Base-by-base conservation (phyloP, 148 eudicot genomes). In the Vaccinium myrtillus region DNA sequence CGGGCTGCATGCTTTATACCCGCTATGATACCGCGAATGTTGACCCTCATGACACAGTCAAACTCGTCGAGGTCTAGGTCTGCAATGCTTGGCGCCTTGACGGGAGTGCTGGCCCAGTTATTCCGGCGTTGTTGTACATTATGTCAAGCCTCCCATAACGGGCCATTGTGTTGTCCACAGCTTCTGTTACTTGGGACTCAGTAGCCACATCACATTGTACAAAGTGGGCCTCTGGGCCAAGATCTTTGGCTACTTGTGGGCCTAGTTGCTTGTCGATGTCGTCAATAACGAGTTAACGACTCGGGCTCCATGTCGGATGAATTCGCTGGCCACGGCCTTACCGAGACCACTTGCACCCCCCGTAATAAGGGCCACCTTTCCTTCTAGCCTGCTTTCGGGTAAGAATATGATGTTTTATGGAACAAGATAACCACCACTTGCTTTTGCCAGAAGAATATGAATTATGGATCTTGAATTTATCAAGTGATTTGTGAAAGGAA, bases 271-370 rank as follows among this genome's bases (percentile, higher is more conserved):
- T 77, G 83, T 94, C 85, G 59, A 93, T n/a, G n/a, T n/a, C n/a
- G n/a, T n/a, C n/a, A n/a, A n/a, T n/a, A n/a, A n/a, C n/a, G n/a
- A n/a, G n/a, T n/a, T 88, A 67, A 93, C 81, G 18, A 93, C 93
- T 81, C 75, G 88, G n/a, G 95, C 98, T 14, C 95, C 95, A 0
- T 93, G 88, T 77, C 84, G 88, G 75, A 88, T 51, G 84, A 94
- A 93, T 21, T 84, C 83, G 14, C 23, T 71, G 2, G 94, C 90
- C 0, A 93, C 89, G 10, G 87, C 90, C 82, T 87, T 91, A 4
- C 98, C 98, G 2, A 94, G 83, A 30, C 98, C 95, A 51, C 93
- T 92, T 36, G 95, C 95, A 4, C 93, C 94, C 9, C 98, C 93
- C 0, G 94, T 92, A 82, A 94, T 89, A 6, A 94, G 79, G 59